Percentiles rank a stretch among this genome's conserved stretches.
Evolutionary conservation across 2,329 filamentous ascomycete species (phyloP).

Genomic region (Coleophoma crateriformis): DNA sequence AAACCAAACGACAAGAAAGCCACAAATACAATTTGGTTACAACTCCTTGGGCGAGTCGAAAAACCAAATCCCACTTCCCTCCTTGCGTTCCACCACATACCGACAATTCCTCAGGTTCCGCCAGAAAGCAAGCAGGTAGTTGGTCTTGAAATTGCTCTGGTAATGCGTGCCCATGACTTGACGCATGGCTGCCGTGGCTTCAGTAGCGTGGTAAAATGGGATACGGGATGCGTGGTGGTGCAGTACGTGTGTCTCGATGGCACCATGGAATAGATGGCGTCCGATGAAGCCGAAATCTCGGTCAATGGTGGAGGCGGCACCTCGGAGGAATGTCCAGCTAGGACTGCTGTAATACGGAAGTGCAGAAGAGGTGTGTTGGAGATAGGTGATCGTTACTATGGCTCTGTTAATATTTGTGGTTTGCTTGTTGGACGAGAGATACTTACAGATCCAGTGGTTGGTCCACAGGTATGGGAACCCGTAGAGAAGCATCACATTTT

Average conservation of each 20-base stretch:
- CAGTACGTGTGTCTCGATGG: slow-evolving; percentile 55
- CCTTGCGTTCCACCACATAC: neutral
- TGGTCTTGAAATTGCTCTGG: slow-evolving; percentile 26
- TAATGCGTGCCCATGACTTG: slow-evolving; percentile 46
- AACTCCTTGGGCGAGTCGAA: neutral
- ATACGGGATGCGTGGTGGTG: slow-evolving; percentile 54
- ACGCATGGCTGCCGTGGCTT: slow-evolving; percentile 47
- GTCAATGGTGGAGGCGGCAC: slow-evolving; percentile 54
- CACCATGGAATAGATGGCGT: slow-evolving; percentile 54
- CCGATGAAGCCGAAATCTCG: slow-evolving; percentile 56
- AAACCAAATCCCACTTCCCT: neutral
- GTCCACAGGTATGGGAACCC: slow-evolving; percentile 63
- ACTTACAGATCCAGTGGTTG: slow-evolving; percentile 61
- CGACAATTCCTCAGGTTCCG: neutral
- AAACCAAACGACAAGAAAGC: too few relatives aligned
- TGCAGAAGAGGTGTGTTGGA: slow-evolving; percentile 61
- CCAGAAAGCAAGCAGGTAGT: neutral
- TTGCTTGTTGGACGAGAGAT: neutral
- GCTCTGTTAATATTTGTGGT: slow-evolving; percentile 13
- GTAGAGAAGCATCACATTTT: slow-evolving; percentile 55
- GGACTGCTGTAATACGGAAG: slow-evolving; percentile 53
- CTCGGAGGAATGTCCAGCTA: slow-evolving; percentile 55
- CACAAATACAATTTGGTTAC: too few relatives aligned
- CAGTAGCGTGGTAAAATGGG: slow-evolving; percentile 50
- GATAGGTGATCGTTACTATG: slow-evolving; percentile 67